phyloP scores from a whole-genome alignment of 2,329 filamentous ascomycete genomes.

The Huntiella savannae region DNA sequence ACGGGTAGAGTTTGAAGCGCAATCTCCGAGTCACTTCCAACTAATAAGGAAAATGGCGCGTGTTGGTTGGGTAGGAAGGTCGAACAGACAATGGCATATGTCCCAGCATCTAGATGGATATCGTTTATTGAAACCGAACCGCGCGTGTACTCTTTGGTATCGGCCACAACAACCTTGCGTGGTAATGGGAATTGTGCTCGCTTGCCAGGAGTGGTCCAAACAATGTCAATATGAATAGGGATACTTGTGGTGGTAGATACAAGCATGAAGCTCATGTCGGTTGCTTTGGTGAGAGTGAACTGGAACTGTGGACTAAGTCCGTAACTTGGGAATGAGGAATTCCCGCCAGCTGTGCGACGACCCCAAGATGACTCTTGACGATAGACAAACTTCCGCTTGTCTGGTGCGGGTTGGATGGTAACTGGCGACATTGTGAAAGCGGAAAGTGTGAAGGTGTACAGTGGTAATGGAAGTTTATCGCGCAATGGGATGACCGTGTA shows the following conservation, averaged over 20 bases:
- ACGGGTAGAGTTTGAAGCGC: constrained; percentile 41
- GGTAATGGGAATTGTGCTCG: constrained; percentile 47
- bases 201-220: constrained; percentile 50
- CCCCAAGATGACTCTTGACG: constrained; percentile 54
- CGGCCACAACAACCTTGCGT: constrained; percentile 57
- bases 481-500: constrained; percentile 55
- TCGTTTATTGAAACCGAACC: constrained; percentile 55
- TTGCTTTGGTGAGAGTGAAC: constrained; percentile 35
- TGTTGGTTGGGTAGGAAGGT: constrained; percentile 71
- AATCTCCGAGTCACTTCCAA: constrained; percentile 40
- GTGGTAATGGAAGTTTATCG: constrained; percentile 52
- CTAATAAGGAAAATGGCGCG: constrained; percentile 53
- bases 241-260: constrained; percentile 47
- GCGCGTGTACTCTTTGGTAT: constrained; percentile 76
- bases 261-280: constrained; percentile 54
- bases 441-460: constrained; percentile 73
- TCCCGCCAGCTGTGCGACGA: constrained; percentile 63
- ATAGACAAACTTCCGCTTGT: constrained; percentile 38
- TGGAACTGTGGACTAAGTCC: constrained; percentile 76
- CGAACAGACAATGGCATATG: constrained; percentile 76
- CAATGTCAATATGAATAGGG: constrained; percentile 67
- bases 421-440: constrained; percentile 53
- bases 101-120: constrained; percentile 42
- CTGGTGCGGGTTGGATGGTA: constrained; percentile 38
- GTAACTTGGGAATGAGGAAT: constrained; percentile 56